Evolutionary conservation across 2,329 filamentous ascomycete species (phyloP), one percentile per base, ranked within the genome.

Genomic region (Fusarium fracticaudum): DNA sequence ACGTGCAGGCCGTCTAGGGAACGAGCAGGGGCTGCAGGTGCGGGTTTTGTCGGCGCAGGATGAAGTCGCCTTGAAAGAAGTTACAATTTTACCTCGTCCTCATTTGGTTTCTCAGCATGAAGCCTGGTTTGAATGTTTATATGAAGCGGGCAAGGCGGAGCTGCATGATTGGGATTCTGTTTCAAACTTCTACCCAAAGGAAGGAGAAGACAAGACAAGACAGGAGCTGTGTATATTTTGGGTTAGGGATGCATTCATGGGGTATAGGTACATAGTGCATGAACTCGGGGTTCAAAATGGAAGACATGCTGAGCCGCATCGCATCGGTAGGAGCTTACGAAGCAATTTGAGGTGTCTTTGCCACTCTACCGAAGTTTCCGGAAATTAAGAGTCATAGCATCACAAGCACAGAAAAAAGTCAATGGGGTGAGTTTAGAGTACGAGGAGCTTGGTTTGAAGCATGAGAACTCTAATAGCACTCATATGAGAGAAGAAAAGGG

Each of bases 1-100:
- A 98, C 85, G 90, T 98, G 68, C 93, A 95, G 83, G 89, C 92
- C 79, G 90, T 94, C 58, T 93, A 85, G 83, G 77, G 50, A 68
- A 71, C 63, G 38, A 54, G 60, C 44, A 55, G 40, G 62, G 51
- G 40, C 35, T 75, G 73, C 53, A 60, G 35, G 15, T 74, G 73
- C 38, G 44, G 59, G 47, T 45, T 44, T 44, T 74, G 73, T 48
- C 45, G 47, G 15, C 37, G 51, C 44, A 48, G 9, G 17, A 58
- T 53, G 43, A 51, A 41, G 26, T 33, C 24, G 26, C 22, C 24
- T 14, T 63, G 43, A 50, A 60, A 57, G 63, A 61, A 31, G 18
- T n/a, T 55, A 26, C 24, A 38, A 50, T 15, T 61, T 35, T 44
- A 43, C 40, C 22, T 51, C 45, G 47, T 57, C 47, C 40, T 22